These are phyloP conservation scores for Dichomitus squalens DNA, from an alignment of 1,284 basidiomycete genomes.

Conservation along the genomic window DNA sequence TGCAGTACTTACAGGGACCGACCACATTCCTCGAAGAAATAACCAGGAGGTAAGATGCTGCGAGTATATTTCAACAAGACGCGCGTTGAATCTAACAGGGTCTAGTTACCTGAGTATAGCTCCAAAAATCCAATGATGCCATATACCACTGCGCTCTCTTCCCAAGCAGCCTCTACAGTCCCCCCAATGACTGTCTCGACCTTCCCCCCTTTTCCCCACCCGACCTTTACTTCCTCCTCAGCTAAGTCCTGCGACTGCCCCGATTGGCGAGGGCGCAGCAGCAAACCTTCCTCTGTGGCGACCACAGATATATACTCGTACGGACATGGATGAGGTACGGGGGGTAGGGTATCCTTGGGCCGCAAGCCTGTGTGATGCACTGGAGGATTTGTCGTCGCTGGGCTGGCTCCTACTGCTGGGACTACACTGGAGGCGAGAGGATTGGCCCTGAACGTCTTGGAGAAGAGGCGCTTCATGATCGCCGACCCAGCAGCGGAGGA, in stretches of 20 bases:
- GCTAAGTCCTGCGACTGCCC: constrained; percentile 33
- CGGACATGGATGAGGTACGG: constrained; percentile 72
- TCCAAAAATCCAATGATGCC: constrained; percentile 74
- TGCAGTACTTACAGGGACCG: constrained; percentile 57
- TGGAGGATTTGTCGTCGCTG: constrained; percentile 23
- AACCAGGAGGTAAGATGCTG: constrained; percentile 74
- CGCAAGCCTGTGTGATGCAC: constrained; percentile 45
- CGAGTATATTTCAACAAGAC: constrained; percentile 9
- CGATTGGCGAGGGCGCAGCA: constrained; percentile 59
- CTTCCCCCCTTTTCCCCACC: constrained; percentile 61
- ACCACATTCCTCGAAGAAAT: constrained; percentile 61
- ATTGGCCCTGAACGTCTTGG: constrained; percentile 27
- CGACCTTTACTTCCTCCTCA: constrained; percentile 51
- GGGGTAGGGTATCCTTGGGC: constrained; percentile 63
- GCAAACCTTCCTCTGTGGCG: constrained; percentile 58
- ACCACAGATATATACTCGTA: constrained; percentile 66
- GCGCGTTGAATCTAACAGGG: not conserved
- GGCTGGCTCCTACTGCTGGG: constrained; percentile 21
- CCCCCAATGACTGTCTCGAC: constrained; percentile 54
- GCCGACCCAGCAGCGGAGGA: not conserved
- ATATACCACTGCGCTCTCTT: constrained; percentile 59
- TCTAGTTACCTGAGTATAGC: constrained; percentile 61
- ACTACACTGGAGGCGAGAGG: constrained; percentile 11
- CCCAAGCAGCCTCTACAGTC: constrained; percentile 49
- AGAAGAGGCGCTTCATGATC: constrained; percentile 35